Conservation (phyloP, 2,329 filamentous ascomycete species). For the Fusarium poae region DNA sequence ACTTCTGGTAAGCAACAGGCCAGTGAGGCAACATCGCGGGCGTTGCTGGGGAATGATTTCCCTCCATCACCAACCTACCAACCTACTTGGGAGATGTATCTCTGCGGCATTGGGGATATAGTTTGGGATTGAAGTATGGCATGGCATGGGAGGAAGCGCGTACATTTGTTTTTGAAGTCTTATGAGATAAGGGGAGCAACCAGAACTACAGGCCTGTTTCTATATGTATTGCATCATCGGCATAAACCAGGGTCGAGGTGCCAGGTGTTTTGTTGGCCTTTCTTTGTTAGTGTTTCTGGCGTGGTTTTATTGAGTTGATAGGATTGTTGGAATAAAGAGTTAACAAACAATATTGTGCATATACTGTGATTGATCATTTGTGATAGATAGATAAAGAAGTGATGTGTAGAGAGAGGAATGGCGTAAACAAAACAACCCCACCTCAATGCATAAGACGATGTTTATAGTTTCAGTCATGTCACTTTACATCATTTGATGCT, state of each 20-base stretch:
- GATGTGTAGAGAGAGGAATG: not conserved
- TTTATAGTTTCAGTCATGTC: not conserved
- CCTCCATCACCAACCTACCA: conserved; percentile 18
- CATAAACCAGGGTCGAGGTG: conserved; percentile 33
- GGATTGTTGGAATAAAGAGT: conserved; percentile 46
- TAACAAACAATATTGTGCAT: conserved; percentile 28
- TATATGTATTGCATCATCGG: conserved; percentile 42
- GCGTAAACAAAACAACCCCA: too few relatives aligned
- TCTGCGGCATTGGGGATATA: conserved; percentile 33
- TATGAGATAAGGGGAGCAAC: conserved; percentile 42
- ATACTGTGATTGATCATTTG: not conserved
- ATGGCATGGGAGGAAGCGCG: conserved; percentile 46
- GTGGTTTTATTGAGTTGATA: conserved; percentile 47
- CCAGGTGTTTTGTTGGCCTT: conserved; percentile 42
- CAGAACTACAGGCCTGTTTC: conserved; percentile 38
- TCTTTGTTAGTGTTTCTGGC: conserved; percentile 48
- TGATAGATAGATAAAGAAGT: not conserved
- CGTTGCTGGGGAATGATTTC: conserved; percentile 42
- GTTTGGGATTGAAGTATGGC: conserved; percentile 40
- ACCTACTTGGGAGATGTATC: conserved; percentile 35
- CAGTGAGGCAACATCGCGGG: conserved; percentile 34
- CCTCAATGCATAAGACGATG: not conserved
- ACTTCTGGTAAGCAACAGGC: conserved; percentile 39
- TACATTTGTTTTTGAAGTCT: conserved; percentile 44
- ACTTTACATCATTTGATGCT: not conserved